Evolutionary conservation across 2,329 filamentous ascomycete genomes (phyloP).

Genomic region (Verticillium dahliae): DNA sequence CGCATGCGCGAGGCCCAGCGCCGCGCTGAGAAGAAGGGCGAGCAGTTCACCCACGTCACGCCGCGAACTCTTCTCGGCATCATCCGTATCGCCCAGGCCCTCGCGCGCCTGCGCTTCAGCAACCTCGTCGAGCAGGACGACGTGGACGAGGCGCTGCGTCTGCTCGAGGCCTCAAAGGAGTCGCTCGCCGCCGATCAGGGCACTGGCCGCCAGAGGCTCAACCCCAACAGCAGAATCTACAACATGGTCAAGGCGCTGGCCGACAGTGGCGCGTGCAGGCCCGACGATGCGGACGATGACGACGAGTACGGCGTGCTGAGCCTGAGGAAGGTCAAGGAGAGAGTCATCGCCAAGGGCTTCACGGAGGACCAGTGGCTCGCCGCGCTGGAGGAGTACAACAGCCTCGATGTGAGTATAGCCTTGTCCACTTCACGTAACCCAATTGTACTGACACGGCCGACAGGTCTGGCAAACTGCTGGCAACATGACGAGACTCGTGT

Average conservation of each 20-base stretch:
- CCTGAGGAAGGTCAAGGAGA: slow-evolving; percentile 80
- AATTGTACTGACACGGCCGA: slow-evolving; percentile 27
- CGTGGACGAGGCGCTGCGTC: slow-evolving; percentile 86
- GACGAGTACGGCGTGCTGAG: slow-evolving; percentile 55
- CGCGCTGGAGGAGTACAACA: slow-evolving; percentile 83
- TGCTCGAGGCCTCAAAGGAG: slow-evolving; percentile 91
- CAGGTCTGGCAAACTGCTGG: slow-evolving; percentile 75
- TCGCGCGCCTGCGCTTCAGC: slow-evolving; percentile 86
- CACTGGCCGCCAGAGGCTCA: slow-evolving; percentile 59
- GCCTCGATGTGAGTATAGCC: slow-evolving; percentile 70
- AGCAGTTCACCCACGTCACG: slow-evolving; percentile 90
- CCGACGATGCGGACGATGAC: slow-evolving; percentile 55
- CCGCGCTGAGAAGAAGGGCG: slow-evolving; percentile 82
- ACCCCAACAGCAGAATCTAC: slow-evolving; percentile 85
- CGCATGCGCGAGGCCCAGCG: slow-evolving; percentile 89
- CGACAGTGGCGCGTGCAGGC: slow-evolving; percentile 77
- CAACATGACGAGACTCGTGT: slow-evolving; percentile 64
- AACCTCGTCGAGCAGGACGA: slow-evolving; percentile 82
- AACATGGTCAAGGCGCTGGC: slow-evolving; percentile 86
- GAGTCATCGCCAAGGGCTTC: slow-evolving; percentile 93
- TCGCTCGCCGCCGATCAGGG: slow-evolving; percentile 69
- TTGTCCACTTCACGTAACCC: not conserved
- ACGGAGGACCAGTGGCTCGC: slow-evolving; percentile 87
- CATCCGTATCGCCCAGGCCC: slow-evolving; percentile 85
- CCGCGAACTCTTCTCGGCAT: slow-evolving; percentile 90